Percentiles rank a stretch among this genome's conserved stretches.
phyloP scores from a whole-genome alignment of 371 early-diverging fungal species.

The Mucor ambiguus region DNA sequence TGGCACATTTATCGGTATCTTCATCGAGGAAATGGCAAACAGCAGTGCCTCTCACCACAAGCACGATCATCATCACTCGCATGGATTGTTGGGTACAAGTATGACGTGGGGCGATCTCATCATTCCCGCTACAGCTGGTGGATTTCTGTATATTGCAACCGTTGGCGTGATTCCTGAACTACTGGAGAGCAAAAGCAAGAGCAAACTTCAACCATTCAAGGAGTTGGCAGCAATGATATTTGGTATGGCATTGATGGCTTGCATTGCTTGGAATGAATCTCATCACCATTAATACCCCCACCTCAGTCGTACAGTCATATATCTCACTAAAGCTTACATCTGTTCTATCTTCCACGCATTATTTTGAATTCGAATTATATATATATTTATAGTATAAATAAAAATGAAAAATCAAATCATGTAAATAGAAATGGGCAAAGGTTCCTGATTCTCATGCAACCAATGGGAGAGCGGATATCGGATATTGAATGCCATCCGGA shows the following conservation, averaged over 20 bases:
- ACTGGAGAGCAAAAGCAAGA: slow-evolving; percentile 63
- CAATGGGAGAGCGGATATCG: neutral
- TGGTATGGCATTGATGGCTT: slow-evolving; percentile 65
- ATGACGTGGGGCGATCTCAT: slow-evolving; percentile 66
- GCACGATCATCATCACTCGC: slow-evolving; percentile 1
- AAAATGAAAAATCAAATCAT: neutral
- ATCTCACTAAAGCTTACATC: neutral
- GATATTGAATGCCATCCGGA: slow-evolving; percentile 11
- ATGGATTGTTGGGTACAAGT: slow-evolving; percentile 53
- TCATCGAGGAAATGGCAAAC: slow-evolving; percentile 64
- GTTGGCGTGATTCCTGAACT: slow-evolving; percentile 89
- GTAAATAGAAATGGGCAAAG: neutral
- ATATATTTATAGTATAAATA: neutral
- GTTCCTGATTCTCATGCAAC: neutral
- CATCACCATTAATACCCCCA: slow-evolving; percentile 8
- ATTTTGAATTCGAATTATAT: neutral
- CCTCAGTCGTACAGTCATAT: neutral
- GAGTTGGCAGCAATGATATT: slow-evolving; percentile 67
- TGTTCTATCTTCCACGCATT: neutral
- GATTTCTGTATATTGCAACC: slow-evolving; percentile 88
- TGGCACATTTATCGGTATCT: slow-evolving; percentile 81
- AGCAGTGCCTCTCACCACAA: slow-evolving; percentile 1
- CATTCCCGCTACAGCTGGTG: slow-evolving; percentile 89
- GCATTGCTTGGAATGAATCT: slow-evolving; percentile 65
- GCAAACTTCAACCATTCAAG: slow-evolving; percentile 50